These are phyloP conservation scores for Quercus glauca DNA, from an alignment of 306 rosid species.

Conservation along the genomic window DNA sequence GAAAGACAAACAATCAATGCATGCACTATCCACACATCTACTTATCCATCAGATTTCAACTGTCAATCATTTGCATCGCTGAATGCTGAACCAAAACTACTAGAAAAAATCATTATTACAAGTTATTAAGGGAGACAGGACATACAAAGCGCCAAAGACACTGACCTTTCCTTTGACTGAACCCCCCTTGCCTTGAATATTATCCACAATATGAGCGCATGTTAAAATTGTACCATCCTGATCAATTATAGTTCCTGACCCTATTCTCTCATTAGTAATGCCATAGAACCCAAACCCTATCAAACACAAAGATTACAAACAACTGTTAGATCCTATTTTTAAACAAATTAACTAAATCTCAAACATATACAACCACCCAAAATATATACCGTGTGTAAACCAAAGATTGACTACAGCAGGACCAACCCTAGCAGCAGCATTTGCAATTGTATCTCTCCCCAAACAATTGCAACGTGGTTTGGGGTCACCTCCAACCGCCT, in stretches of 20 bases:
- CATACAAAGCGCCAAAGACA: not conserved
- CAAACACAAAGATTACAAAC: slow-evolving; percentile 5
- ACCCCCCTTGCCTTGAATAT: slow-evolving; percentile 50
- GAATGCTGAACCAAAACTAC: not conserved
- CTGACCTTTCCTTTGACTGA: slow-evolving; percentile 74
- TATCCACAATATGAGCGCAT: slow-evolving; percentile 75
- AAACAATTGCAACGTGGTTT: slow-evolving; percentile 48
- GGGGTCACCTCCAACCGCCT: slow-evolving; percentile 27
- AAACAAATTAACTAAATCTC: not conserved
- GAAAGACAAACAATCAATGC: too few species aligned
- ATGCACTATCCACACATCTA: not conserved
- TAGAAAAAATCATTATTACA: not conserved
- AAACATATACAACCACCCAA: not conserved
- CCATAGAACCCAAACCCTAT: slow-evolving; percentile 42
- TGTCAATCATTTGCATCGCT: not conserved
- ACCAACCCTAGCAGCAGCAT: slow-evolving; percentile 77
- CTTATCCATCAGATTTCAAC: not conserved
- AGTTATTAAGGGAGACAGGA: not conserved
- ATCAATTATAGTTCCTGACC: slow-evolving; percentile 84
- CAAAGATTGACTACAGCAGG: slow-evolving; percentile 88
- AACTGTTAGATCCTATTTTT: not conserved
- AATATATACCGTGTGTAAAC: slow-evolving; percentile 46
- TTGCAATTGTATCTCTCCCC: slow-evolving; percentile 74
- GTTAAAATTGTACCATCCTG: slow-evolving; percentile 87
- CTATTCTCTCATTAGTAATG: slow-evolving; percentile 43